A percentile compares a stretch with the other conserved stretches of the same genome.
Conservation (phyloP, 371 early-diverging fungal species). For the Smittium culicis region DNA sequence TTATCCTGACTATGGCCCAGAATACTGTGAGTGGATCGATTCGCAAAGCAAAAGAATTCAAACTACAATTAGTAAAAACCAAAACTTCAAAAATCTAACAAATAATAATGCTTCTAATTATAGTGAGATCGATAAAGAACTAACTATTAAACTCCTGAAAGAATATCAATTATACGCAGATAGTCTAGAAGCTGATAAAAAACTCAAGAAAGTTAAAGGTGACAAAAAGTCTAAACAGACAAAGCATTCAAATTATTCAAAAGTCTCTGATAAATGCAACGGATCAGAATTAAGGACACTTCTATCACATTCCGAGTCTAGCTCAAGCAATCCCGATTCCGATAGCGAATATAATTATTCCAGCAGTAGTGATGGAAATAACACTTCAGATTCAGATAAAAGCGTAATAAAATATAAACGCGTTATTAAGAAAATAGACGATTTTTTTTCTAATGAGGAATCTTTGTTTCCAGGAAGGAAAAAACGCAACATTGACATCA, state of each 20-base stretch:
- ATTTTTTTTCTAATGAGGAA: slow-evolving; percentile 11
- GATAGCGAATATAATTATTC: background rate
- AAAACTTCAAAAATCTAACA: background rate
- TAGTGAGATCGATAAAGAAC: background rate
- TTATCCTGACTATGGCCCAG: slow-evolving; percentile 23
- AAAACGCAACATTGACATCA: background rate
- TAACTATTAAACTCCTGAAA: background rate
- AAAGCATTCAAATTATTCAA: too few species aligned
- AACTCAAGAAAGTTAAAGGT: background rate
- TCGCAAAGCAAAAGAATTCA: slow-evolving; percentile 25
- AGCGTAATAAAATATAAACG: slow-evolving; percentile 22
- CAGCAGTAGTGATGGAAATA: background rate
- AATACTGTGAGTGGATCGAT: slow-evolving; percentile 30
- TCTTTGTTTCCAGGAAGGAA: background rate
- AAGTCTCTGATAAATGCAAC: background rate
- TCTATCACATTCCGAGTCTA: background rate
- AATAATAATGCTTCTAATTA: background rate
- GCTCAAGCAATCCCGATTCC: background rate
- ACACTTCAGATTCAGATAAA: slow-evolving; percentile 4
- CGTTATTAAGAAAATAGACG: slow-evolving; percentile 19
- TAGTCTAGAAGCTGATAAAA: background rate
- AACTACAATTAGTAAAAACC: background rate
- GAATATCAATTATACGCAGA: background rate
- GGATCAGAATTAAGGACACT: background rate
- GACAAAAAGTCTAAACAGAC: background rate